These are phyloP conservation scores for Moniliophthora roreri DNA, from an alignment of 1,284 basidiomycete genomes.

Conservation along the genomic window DNA sequence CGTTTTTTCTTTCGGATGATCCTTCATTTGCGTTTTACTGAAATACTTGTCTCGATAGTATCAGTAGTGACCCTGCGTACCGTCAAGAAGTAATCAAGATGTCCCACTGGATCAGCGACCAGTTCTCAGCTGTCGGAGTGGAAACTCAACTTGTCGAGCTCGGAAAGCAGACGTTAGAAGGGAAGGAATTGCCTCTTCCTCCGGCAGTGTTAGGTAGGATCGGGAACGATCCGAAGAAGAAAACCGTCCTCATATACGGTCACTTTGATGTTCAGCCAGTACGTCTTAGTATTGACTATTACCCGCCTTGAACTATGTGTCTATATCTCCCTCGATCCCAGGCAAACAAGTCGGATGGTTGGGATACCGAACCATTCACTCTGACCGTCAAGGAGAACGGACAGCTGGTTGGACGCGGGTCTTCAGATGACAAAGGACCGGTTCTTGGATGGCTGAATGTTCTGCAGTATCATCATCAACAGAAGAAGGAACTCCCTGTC, in stretches of 20 bases:
- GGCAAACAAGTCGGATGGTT: conserved; percentile 81
- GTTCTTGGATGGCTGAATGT: conserved; percentile 95
- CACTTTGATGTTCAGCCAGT: conserved; percentile 89
- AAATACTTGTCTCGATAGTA: conserved; percentile 35
- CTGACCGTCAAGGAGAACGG: conserved; percentile 73
- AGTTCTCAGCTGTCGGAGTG: conserved; percentile 77
- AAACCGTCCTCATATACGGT: conserved; percentile 91
- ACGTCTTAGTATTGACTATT: conserved; percentile 24
- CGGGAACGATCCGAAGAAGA: conserved; percentile 84
- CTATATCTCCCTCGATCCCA: conserved; percentile 21
- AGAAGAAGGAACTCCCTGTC: conserved; percentile 82
- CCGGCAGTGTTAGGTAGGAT: conserved; percentile 87
- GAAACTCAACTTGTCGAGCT: conserved; percentile 73
- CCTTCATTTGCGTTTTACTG: background rate
- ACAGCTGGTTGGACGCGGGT: conserved; percentile 85
- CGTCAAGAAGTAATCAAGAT: conserved; percentile 81
- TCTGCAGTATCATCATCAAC: conserved; percentile 82
- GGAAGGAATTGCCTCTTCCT: conserved; percentile 77
- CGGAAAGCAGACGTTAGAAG: conserved; percentile 84
- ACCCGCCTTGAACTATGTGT: conserved; percentile 2
- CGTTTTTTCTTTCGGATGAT: conserved; percentile 14
- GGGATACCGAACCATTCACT: conserved; percentile 90
- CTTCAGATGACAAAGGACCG: conserved; percentile 93
- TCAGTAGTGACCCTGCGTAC: conserved; percentile 66
- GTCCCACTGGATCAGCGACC: conserved; percentile 75